Conservation (phyloP, 2,329 filamentous ascomycete species). For the Pseudopithomyces maydicus region DNA sequence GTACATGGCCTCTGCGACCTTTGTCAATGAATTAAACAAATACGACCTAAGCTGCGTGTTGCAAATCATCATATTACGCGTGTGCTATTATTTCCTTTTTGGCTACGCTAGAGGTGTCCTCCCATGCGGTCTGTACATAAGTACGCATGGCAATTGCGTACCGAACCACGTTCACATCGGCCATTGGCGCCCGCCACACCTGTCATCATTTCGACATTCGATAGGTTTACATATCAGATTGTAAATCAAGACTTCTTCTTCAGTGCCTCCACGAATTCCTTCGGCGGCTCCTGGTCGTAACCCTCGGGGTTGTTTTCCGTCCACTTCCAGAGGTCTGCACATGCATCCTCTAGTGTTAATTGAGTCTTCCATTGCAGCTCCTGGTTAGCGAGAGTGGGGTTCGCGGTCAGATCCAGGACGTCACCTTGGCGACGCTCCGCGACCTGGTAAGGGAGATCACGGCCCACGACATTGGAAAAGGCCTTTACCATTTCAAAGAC, state of each 20-base stretch:
- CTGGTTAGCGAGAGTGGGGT: conserved; percentile 82
- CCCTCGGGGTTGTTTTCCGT: conserved; percentile 95
- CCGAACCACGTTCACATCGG: too few species aligned
- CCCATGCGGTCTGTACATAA: too few species aligned
- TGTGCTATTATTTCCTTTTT: too few species aligned
- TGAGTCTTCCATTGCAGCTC: conserved; percentile 94
- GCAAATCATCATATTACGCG: too few species aligned
- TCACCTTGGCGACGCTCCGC: conserved; percentile 83
- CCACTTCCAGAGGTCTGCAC: conserved; percentile 94
- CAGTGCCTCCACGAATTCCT: conserved; percentile 70
- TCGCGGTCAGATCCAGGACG: conserved; percentile 92
- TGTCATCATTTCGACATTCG: too few species aligned
- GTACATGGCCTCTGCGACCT: too few species aligned
- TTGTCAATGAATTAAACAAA: too few species aligned
- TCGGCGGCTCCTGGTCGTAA: conserved; percentile 89
- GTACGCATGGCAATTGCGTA: too few species aligned
- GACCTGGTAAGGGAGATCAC: conserved; percentile 84
- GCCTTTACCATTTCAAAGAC: conserved; percentile 98
- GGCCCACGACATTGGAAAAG: conserved; percentile 85
- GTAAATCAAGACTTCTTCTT: conserved; percentile 35
- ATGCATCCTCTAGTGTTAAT: conserved; percentile 88
- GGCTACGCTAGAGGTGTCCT: too few species aligned
- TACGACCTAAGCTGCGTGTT: too few species aligned
- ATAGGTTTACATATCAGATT: neutral
- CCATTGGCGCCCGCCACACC: too few species aligned